These are phyloP conservation scores for Botrytis fragariae DNA, from an alignment of 2,329 filamentous ascomycete genomes.

Conservation along the genomic window DNA sequence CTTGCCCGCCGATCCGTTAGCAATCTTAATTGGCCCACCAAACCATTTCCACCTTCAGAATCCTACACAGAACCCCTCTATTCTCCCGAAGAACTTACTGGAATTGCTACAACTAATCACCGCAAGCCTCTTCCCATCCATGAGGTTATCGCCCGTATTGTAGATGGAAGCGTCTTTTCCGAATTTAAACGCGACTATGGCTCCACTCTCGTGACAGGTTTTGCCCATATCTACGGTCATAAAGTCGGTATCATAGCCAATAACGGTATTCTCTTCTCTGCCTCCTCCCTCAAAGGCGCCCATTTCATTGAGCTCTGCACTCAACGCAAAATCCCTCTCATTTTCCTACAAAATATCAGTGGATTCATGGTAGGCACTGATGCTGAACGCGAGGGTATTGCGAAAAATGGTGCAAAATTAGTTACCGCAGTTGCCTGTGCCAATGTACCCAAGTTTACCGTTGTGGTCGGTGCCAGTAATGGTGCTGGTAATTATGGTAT, in stretches of 20 bases:
- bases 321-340: conserved; percentile 81
- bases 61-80: conserved; percentile 77
- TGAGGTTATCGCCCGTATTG: conserved; percentile 88
- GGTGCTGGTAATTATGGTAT: conserved; percentile 98
- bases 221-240: conserved; percentile 85
- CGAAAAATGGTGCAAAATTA: conserved; percentile 96
- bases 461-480: conserved; percentile 89
- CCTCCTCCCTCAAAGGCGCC: conserved; percentile 86
- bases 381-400: conserved; percentile 91
- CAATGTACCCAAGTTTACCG: conserved; percentile 93
- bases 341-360: conserved; percentile 95
- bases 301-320: conserved; percentile 96
- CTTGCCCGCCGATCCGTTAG: conserved; percentile 79
- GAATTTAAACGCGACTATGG: conserved; percentile 96
- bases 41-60: conserved; percentile 41
- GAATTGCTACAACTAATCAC: conserved; percentile 87
- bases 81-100: conserved; percentile 73
- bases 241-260: conserved; percentile 92
- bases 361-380: conserved; percentile 98
- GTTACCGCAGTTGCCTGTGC: conserved; percentile 94
- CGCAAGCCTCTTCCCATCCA: conserved; percentile 81
- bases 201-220: conserved; percentile 84
- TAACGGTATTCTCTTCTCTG: conserved; percentile 90
- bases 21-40: conserved; percentile 83
- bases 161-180: conserved; percentile 84